Base-by-base conservation (phyloP, 345 rosid genomes). In the Lumnitzera littorea region DNA sequence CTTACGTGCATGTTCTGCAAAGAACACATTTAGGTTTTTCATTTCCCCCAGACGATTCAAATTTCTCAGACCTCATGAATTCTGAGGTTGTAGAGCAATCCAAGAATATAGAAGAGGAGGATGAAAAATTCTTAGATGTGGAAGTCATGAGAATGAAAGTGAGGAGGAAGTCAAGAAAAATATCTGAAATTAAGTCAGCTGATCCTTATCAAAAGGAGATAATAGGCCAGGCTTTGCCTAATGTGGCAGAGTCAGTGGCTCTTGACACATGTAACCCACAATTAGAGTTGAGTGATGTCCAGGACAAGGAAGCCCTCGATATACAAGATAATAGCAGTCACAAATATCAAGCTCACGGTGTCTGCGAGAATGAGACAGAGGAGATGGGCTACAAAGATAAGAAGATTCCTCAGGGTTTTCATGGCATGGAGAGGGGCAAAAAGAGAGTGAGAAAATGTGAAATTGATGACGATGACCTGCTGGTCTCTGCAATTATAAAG, bases 121-220 rank as follows among this genome's bases (percentile, higher is more conserved):
- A 43, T 68, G 65, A 57, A 48, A 73, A 67, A 64, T 76, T 70
- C 55, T 55, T 67, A 62, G 20, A 48, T 3, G 50, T 50, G 55
- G 75, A 62, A 60, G 70, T 64, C 66, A 53, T 53, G 61, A 80
- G 73, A 67, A 83, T 65, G 76, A 87, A 83, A 84, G 70, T 71
- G 47, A 80, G 72, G 55, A 84, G 81, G 76, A 87, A 84, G 75
- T 85, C 88, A 24, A 89, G 72, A 73, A 87, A 80, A 62, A 74
- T 79, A 73, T 84, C 98, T 27, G 82, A 78, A 74, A 75, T 81
- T 58, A 77, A 72, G 80, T 72, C 70, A 58, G 31, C 74, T 48
- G 27, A 65, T 2, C 70, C 67, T 46, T 57, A 72, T 57, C 77
- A 82, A 67, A 75, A 59, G 67, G 69, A 67, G 51, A 50, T 66